A percentile compares a stretch with the other conserved stretches of the same genome.
These are phyloP conservation scores for Ophiostoma triangulosporum DNA, from an alignment of 2,329 filamentous ascomycete species.

Conservation along the genomic window DNA sequence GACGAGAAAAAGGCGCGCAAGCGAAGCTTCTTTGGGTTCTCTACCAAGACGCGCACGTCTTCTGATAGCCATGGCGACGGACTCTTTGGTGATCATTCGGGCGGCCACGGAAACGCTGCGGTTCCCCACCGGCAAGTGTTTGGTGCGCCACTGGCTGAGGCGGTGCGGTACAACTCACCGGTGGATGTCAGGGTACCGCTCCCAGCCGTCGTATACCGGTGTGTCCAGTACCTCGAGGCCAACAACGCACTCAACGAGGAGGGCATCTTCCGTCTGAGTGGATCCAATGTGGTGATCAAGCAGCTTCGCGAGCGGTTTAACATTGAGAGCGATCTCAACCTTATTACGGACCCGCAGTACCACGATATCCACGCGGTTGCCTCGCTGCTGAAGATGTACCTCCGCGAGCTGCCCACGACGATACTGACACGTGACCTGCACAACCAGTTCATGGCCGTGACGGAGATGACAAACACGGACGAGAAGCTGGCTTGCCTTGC, in stretches of 20 bases:
- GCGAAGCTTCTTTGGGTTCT: constrained; percentile 60
- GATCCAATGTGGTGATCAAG: constrained; percentile 93
- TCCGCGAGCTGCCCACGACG: constrained; percentile 81
- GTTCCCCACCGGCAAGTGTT: constrained; percentile 59
- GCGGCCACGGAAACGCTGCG: constrained; percentile 26
- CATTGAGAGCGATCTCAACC: constrained; percentile 76
- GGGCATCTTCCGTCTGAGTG: constrained; percentile 91
- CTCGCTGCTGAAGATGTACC: constrained; percentile 82
- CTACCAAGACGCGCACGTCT: constrained; percentile 42
- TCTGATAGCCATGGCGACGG: constrained; percentile 42
- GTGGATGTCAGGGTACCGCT: constrained; percentile 59
- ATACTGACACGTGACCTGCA: constrained; percentile 87
- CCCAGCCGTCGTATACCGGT: constrained; percentile 88
- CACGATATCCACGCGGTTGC: constrained; percentile 95
- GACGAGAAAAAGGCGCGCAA: constrained; percentile 77
- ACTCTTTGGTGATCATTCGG: constrained; percentile 31
- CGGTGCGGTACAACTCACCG: constrained; percentile 68
- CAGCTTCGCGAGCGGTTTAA: constrained; percentile 87
- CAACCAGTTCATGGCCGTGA: constrained; percentile 71
- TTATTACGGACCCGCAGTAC: constrained; percentile 69
- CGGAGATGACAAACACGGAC: constrained; percentile 59
- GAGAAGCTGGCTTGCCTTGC: constrained; percentile 70
- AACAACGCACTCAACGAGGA: constrained; percentile 77
- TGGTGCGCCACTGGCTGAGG: constrained; percentile 72
- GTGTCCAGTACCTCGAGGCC: constrained; percentile 78